Percentiles rank a stretch among this genome's conserved stretches.
phyloP scores from a whole-genome alignment of 2,329 filamentous ascomycete genomes.

The Epichloe scottii region DNA sequence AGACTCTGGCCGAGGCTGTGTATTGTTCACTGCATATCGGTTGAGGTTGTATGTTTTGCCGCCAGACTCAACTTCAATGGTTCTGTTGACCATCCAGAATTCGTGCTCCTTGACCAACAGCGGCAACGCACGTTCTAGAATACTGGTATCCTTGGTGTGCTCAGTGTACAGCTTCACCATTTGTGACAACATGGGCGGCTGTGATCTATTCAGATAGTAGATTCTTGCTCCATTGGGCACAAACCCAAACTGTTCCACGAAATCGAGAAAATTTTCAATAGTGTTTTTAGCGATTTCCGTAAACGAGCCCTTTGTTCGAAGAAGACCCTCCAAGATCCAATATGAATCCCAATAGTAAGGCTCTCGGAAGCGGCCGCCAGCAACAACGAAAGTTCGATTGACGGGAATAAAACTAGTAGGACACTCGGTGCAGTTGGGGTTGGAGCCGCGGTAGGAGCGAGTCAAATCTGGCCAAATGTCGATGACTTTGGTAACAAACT shows the following conservation, averaged over 20 bases:
- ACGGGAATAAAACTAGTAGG: conserved; percentile 54
- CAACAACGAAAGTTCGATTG: conserved; percentile 57
- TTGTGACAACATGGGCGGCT: conserved; percentile 51
- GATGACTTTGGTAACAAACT: conserved; percentile 52
- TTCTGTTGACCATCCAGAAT: conserved; percentile 51
- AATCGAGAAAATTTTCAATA: conserved; percentile 57
- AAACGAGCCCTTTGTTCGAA: conserved; percentile 52
- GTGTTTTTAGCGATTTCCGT: conserved; percentile 51
- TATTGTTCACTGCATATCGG: conserved; percentile 48
- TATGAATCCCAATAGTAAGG: conserved; percentile 62
- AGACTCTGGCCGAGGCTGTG: conserved; percentile 53
- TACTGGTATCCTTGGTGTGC: conserved; percentile 49
- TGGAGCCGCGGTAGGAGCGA: conserved; percentile 39
- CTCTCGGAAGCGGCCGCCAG: conserved; percentile 58
- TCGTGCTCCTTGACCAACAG: conserved; percentile 50
- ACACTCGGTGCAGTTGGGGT: conserved; percentile 42
- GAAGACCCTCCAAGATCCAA: conserved; percentile 54
- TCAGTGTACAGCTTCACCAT: conserved; percentile 55
- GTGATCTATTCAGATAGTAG: conserved; percentile 57
- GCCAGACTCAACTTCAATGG: conserved; percentile 35
- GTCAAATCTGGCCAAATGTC: conserved; percentile 59
- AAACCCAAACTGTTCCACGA: conserved; percentile 52
- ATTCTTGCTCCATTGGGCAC: conserved; percentile 55
- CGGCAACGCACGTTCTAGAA: conserved; percentile 48
- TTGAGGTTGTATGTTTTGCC: conserved; percentile 42